A percentile compares a stretch with the other conserved stretches of the same genome.
These are phyloP conservation scores for Sesbania bispinosa DNA, from an alignment of 306 rosid genomes.

Conservation along the genomic window DNA sequence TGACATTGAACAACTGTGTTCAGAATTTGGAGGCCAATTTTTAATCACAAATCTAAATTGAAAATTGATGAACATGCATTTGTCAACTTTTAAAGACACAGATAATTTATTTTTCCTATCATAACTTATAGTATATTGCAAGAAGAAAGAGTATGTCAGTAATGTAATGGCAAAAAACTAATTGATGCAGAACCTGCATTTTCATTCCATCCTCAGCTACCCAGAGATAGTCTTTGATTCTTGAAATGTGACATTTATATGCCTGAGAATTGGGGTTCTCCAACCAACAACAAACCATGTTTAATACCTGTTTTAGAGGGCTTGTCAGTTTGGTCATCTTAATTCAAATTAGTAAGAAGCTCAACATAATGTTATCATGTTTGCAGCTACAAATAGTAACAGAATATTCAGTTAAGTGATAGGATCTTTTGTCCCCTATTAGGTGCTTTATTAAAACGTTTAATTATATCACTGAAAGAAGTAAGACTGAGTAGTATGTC, in stretches of 20 bases:
- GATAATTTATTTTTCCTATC: not conserved
- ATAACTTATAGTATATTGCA: not conserved
- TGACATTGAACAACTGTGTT: conserved; percentile 7
- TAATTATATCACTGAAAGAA: too few species aligned
- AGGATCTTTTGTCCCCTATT: too few species aligned
- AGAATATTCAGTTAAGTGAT: too few species aligned
- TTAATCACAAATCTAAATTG: not conserved
- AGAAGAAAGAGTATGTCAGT: not conserved
- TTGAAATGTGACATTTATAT: conserved; percentile 58
- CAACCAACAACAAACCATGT: conserved; percentile 84
- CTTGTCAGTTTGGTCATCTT: not conserved
- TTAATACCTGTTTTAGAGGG: conserved; percentile 41
- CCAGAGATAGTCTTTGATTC: conserved; percentile 84
- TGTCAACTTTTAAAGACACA: not conserved
- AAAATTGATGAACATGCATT: not conserved
- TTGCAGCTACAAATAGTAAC: not conserved
- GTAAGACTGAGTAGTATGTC: too few species aligned
- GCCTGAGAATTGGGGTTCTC: conserved; percentile 69
- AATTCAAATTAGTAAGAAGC: not conserved
- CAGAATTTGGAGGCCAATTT: not conserved
- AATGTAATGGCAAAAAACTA: not conserved
- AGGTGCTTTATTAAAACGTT: too few species aligned
- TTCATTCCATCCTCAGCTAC: conserved; percentile 90
- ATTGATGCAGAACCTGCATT: conserved; percentile 57
- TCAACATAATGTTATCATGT: not conserved